Conservation (phyloP, 179 eudicot species). For the Vitellaria paradoxa region DNA sequence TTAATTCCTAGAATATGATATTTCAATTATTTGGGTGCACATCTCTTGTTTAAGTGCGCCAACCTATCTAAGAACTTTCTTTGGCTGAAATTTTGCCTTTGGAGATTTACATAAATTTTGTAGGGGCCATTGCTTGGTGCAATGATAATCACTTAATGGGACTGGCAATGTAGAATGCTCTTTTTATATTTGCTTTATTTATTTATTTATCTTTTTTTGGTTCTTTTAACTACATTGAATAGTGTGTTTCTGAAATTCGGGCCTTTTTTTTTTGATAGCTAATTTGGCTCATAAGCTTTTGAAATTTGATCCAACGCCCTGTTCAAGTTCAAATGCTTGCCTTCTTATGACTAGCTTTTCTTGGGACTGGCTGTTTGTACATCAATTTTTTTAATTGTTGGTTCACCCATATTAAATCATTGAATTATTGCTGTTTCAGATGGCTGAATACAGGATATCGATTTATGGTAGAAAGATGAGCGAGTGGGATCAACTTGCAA, state of each 20-base stretch:
- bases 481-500: constrained; percentile 97
- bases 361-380: neutral
- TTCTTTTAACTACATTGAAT: neutral
- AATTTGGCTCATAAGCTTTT: neutral
- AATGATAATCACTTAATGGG: neutral
- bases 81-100: neutral
- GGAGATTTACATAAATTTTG: neutral
- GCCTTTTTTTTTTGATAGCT: neutral
- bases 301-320: neutral
- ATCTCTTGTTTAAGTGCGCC: neutral
- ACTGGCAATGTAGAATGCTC: neutral
- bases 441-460: constrained; percentile 97
- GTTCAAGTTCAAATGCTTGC: neutral
- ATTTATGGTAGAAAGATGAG: constrained; percentile 98
- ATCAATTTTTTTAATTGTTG: neutral
- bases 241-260: neutral
- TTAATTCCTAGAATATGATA: no score
- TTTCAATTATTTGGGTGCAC: neutral
- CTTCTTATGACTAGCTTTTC: neutral
- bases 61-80: neutral
- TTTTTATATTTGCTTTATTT: neutral
- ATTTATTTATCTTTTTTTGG: no score
- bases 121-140: neutral
- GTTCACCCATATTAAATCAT: constrained; percentile 12
- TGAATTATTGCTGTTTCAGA: constrained; percentile 48